Evolutionary conservation across 192 early-diverging fungal genomes (phyloP), one percentile per base, ranked within the genome.

Genomic region (Linnemannia exigua): DNA sequence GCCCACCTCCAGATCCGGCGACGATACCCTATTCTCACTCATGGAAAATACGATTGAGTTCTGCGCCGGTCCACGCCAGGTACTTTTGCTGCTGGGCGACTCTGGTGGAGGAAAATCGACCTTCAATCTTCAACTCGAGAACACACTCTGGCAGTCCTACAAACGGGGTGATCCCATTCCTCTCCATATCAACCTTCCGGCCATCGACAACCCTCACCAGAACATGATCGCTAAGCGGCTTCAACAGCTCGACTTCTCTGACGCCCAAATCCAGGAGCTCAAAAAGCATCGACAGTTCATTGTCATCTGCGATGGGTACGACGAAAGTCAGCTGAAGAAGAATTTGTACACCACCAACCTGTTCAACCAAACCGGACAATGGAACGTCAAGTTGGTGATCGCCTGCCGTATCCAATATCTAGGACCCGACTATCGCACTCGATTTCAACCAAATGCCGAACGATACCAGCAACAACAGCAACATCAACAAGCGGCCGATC

Each of bases 101-200:
- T 67, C 66, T 31, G 66, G 66, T 14, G 66, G 16, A 31, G 66
- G 66, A 70, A 70, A 70, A 25, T 37, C 69, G 38, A 70, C 69
- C 9, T 46, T 70, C 16, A 44, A 11, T 37, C 16, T 5, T 44
- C 16, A 51, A 3, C 48, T 72, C 8, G 73, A 74, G 52, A n/a
- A 35, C 50, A 20, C 33, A 3, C 36, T 74, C 35, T 74, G 73
- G 73, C n/a, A n/a, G n/a, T n/a, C n/a, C n/a, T n/a, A n/a, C n/a
- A n/a, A n/a, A n/a, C n/a, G n/a, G n/a, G n/a, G n/a, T n/a, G n/a
- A n/a, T n/a, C 33, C 31, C 5, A 67, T 67, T 1, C 66, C 66
- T 1, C 66, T 67, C 22, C 35, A 67, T 16, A 67, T 67, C 33
- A 67, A 36, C 66, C 66, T 67, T 20, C 35, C 66, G 0, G 25